phyloP scores from a whole-genome alignment of 148 eudicot genomes.

The Beta vulgaris region DNA sequence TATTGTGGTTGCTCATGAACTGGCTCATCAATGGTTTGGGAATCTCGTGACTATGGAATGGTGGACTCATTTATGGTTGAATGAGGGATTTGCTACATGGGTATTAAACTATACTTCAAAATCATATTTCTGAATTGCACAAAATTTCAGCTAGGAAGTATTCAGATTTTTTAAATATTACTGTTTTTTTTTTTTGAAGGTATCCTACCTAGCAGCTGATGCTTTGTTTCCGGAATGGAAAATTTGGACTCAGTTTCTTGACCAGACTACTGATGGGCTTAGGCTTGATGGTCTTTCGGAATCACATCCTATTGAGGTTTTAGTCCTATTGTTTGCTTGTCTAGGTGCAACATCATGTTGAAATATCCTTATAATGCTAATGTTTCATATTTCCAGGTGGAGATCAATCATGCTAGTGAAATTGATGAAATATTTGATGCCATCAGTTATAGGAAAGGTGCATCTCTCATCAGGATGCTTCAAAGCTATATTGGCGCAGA shows the following conservation, averaged over 20 bases:
- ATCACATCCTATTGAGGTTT: slow-evolving; percentile 95
- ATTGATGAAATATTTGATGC: slow-evolving; percentile 97
- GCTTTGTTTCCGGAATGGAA: slow-evolving; percentile 91
- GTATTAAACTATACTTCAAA: no score
- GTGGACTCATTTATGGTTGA: slow-evolving; percentile 99
- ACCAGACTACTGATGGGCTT: slow-evolving; percentile 79
- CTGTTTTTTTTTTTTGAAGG: slow-evolving; percentile 49
- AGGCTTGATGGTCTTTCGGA: slow-evolving; percentile 87
- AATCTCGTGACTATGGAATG: slow-evolving; percentile 99
- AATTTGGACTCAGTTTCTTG: slow-evolving; percentile 97
- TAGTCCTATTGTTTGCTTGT: not conserved
- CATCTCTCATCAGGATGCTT: slow-evolving; percentile 88
- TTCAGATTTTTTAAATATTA: not conserved
- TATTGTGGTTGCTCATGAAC: slow-evolving; percentile 93
- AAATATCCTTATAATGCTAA: not conserved
- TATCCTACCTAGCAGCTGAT: slow-evolving; percentile 84
- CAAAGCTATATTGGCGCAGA: slow-evolving; percentile 95
- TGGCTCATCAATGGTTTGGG: slow-evolving; percentile 99
- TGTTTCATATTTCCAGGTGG: slow-evolving; percentile 55
- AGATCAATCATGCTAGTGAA: slow-evolving; percentile 82
- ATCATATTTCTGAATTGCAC: not conserved
- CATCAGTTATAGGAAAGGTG: slow-evolving; percentile 91
- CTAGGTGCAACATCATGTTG: slow-evolving; percentile 10
- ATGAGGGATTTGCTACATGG: slow-evolving; percentile 99
- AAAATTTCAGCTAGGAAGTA: not conserved